Conservation (phyloP, 768 basidiomycete genomes). For the Candolleomyces eurysporus region DNA sequence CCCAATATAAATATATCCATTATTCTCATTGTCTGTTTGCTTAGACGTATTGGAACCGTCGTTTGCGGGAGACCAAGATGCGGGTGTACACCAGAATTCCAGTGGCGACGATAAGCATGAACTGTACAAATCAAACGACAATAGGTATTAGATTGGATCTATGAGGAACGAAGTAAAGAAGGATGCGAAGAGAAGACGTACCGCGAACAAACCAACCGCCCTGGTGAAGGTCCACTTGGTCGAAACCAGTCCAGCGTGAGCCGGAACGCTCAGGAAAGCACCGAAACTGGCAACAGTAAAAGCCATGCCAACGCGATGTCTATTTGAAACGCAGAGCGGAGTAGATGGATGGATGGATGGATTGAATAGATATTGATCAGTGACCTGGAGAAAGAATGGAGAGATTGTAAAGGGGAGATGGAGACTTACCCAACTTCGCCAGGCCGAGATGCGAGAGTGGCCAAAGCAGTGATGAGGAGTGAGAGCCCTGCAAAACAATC, state of each 20-base stretch:
- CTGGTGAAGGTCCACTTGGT: constrained; percentile 28
- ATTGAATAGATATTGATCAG: no score
- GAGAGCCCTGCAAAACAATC: constrained; percentile 28
- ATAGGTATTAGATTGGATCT: background rate
- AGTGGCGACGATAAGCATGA: background rate
- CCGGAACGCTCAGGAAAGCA: constrained; percentile 29
- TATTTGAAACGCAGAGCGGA: constrained; percentile 8
- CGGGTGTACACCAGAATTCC: background rate
- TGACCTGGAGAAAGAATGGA: background rate
- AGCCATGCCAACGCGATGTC: constrained; percentile 36
- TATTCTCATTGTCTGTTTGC: background rate
- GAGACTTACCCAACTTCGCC: constrained; percentile 33
- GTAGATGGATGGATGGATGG: background rate
- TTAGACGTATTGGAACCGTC: background rate
- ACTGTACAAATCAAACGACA: background rate
- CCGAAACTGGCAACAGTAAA: constrained; percentile 32
- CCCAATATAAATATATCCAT: no score
- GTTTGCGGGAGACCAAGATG: background rate
- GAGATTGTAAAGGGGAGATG: background rate
- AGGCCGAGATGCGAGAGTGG: constrained; percentile 29
- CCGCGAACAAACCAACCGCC: constrained; percentile 33
- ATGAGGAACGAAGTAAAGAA: background rate
- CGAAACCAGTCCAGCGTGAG: constrained; percentile 36
- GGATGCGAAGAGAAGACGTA: constrained; percentile 17
- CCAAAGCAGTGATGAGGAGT: constrained; percentile 26